Percentiles rank a stretch among this genome's conserved stretches.
phyloP scores from a whole-genome alignment of 116 monocot genomes.

The Iris pallida region DNA sequence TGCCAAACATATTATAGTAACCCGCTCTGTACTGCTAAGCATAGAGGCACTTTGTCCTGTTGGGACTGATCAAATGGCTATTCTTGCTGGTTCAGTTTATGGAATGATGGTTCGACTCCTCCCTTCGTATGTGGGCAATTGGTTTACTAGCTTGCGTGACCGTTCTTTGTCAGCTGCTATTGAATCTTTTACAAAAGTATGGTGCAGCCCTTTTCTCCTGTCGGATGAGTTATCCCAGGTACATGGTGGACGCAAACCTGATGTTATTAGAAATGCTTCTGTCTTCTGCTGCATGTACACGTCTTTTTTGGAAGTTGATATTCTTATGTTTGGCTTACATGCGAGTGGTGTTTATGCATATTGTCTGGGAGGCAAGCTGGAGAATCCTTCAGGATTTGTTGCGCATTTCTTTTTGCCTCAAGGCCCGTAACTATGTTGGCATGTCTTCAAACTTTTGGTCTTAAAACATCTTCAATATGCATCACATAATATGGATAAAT shows the following conservation, averaged over 20 bases:
- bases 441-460: no score
- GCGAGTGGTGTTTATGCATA: neutral
- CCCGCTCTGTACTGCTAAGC: conserved; percentile 42
- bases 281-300: neutral
- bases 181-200: conserved; percentile 78
- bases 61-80: conserved; percentile 65
- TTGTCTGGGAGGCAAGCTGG: no score
- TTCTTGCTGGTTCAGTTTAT: conserved; percentile 82
- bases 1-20: conserved; percentile 54
- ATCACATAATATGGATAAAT: no score
- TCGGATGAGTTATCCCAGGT: conserved; percentile 93
- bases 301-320: neutral
- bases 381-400: no score
- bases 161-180: conserved; percentile 66
- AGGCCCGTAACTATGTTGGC: no score
- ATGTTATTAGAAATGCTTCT: neutral
- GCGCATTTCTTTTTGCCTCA: no score
- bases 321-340: neutral
- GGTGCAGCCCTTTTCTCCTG: conserved; percentile 92
- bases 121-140: conserved; percentile 91
- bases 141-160: conserved; percentile 85
- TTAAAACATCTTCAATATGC: no score
- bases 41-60: conserved; percentile 79
- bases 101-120: conserved; percentile 85
- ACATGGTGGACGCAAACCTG: neutral